phyloP scores from a whole-genome alignment of 129 eudicot species.

The Ambrosia trifida region DNA sequence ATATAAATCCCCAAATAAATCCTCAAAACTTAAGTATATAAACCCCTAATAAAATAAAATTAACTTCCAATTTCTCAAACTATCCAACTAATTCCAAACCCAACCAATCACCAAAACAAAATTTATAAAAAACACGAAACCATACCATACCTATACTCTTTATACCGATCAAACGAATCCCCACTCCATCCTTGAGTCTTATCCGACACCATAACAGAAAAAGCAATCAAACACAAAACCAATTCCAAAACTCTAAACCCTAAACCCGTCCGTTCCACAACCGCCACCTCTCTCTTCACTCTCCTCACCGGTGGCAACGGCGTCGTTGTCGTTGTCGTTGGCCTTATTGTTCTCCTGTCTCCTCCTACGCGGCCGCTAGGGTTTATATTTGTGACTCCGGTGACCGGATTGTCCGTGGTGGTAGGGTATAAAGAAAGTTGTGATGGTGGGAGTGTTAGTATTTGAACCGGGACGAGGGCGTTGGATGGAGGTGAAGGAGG shows the following conservation, averaged over 20 bases:
- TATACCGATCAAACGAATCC: slow-evolving; percentile 90
- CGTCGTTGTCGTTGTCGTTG: slow-evolving; percentile 37
- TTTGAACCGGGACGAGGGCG: slow-evolving; percentile 34
- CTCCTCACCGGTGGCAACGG: slow-evolving; percentile 35
- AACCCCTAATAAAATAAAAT: too few relatives aligned
- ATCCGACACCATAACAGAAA: slow-evolving; percentile 94
- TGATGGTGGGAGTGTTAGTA: slow-evolving; percentile 24
- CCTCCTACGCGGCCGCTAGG: slow-evolving; percentile 35
- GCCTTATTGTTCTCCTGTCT: slow-evolving; percentile 24
- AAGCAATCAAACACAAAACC: slow-evolving; percentile 61
- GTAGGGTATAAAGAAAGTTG: slow-evolving; percentile 33
- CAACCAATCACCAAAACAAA: not conserved
- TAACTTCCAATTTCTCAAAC: too few relatives aligned
- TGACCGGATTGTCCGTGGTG: slow-evolving; percentile 42
- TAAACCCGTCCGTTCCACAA: slow-evolving; percentile 52
- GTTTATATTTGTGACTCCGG: slow-evolving; percentile 46
- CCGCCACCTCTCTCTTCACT: slow-evolving; percentile 44
- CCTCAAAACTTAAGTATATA: too few relatives aligned
- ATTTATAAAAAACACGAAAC: too few relatives aligned
- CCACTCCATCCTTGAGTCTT: slow-evolving; percentile 98
- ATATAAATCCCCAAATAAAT: too few relatives aligned
- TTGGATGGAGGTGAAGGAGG: slow-evolving; percentile 8
- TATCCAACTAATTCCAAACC: not conserved
- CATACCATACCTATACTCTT: slow-evolving; percentile 66
- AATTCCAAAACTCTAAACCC: slow-evolving; percentile 71